phyloP scores from a whole-genome alignment of 2,329 filamentous ascomycete genomes.

The Beauveria scarabaeidicola region DNA sequence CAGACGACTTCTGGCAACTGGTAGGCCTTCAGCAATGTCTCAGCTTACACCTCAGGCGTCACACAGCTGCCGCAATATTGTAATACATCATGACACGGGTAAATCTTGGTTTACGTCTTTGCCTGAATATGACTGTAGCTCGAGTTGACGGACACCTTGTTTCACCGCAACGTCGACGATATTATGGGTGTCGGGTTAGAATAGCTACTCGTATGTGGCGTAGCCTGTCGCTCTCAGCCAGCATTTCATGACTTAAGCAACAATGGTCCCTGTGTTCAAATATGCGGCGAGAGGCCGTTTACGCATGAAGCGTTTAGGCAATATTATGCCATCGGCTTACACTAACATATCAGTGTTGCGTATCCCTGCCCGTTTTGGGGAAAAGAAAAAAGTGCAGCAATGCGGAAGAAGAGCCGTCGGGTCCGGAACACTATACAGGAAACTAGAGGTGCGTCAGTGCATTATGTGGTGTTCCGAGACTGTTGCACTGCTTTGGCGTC shows the following conservation, averaged over 20 bases:
- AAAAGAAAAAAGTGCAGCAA: neutral
- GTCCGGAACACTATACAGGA: neutral
- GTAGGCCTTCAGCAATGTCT: neutral
- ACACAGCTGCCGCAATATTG: neutral
- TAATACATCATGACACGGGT: neutral
- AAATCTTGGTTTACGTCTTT: neutral
- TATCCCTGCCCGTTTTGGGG: neutral
- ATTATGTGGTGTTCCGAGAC: neutral
- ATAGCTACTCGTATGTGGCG: neutral
- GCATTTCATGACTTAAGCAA: neutral
- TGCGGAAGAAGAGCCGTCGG: neutral
- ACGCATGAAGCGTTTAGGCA: neutral
- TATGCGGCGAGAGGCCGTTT: neutral
- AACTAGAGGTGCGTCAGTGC: neutral
- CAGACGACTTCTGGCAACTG: neutral
- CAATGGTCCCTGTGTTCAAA: neutral
- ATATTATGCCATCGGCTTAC: too few relatives aligned
- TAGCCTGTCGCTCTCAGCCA: neutral
- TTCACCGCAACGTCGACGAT: neutral
- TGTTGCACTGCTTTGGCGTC: neutral
- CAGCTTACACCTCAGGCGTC: neutral
- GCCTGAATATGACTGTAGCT: neutral
- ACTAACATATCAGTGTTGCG: neutral
- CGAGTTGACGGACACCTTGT: neutral
- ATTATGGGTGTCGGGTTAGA: neutral